phyloP scores from a whole-genome alignment of 1,139 yeast genomes.

The Scheffersomyces parashehatae region DNA sequence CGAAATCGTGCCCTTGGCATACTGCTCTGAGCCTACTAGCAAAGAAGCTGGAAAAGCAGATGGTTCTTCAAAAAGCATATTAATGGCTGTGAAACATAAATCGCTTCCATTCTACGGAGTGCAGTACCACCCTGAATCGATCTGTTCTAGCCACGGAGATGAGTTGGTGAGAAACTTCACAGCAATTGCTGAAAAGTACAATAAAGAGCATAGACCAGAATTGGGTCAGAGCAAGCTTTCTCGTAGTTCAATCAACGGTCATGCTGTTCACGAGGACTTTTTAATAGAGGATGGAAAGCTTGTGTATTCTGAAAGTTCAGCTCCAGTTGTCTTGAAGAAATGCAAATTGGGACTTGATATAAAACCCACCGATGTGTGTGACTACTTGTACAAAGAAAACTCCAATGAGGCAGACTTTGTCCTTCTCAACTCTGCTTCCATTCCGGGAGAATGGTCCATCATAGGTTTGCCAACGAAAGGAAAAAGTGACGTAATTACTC shows the following conservation, averaged over 20 bases:
- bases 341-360: conserved; percentile 15
- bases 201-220: conserved; percentile 17
- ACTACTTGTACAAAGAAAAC: conserved; percentile 25
- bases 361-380: conserved; percentile 52
- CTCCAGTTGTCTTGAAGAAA: conserved; percentile 16
- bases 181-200: conserved; percentile 45
- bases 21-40: conserved; percentile 33
- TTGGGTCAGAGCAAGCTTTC: conserved; percentile 1
- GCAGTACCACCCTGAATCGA: conserved; percentile 96
- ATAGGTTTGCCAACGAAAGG: conserved; percentile 66
- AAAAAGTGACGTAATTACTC: conserved; percentile 61
- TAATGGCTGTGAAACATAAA: conserved; percentile 79
- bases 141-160: conserved; percentile 74
- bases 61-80: conserved; percentile 26
- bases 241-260: conserved; percentile 9
- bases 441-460: conserved; percentile 86
- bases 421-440: conserved; percentile 70
- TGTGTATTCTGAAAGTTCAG: not conserved
- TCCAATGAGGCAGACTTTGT: conserved; percentile 41
- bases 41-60: conserved; percentile 20
- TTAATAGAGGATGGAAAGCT: conserved; percentile 13
- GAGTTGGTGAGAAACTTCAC: conserved; percentile 65
- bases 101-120: conserved; percentile 81
- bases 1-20: conserved; percentile 57
- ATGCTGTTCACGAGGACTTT: conserved; percentile 17